Evolutionary conservation across 139 green algal genomes (phyloP).

Genomic region (Haematococcus sp.): DNA sequence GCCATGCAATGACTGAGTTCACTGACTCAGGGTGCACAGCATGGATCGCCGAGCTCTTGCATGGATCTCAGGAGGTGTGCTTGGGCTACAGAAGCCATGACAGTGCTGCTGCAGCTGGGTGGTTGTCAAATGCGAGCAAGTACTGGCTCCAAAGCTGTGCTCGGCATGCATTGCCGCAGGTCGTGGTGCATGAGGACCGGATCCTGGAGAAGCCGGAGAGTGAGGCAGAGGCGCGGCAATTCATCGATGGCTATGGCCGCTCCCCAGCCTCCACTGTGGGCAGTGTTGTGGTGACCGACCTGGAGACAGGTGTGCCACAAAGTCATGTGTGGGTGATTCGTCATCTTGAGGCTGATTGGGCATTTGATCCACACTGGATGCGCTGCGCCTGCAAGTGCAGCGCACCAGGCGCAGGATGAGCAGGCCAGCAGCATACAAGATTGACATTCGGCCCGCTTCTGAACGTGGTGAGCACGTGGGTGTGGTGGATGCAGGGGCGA

Average conservation of each 20-base stretch:
- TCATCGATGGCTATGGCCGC: constrained; percentile 53
- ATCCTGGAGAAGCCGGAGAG: constrained; percentile 80
- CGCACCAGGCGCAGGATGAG: no score
- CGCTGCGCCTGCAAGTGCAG: no score
- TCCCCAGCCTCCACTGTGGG: constrained; percentile 68
- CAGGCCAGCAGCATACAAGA: no score
- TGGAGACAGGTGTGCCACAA: no score
- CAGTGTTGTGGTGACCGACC: constrained; percentile 59
- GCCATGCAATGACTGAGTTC: background rate
- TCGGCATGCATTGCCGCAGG: no score
- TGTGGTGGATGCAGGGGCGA: background rate
- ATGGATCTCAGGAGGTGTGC: background rate
- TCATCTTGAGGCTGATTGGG: no score
- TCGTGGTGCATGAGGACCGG: constrained; percentile 69
- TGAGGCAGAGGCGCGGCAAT: constrained; percentile 42
- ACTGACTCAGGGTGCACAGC: background rate
- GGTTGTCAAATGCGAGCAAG: constrained; percentile 11
- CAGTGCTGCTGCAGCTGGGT: background rate
- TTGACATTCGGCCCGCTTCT: no score
- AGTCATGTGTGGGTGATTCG: no score
- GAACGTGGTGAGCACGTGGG: no score
- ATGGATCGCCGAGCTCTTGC: background rate
- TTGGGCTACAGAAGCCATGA: background rate
- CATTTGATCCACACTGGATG: no score
- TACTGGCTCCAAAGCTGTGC: no score